Percentiles rank a stretch among this genome's conserved stretches.
Conservation (phyloP, 1,284 basidiomycete species). For the Ustilago crameri region DNA sequence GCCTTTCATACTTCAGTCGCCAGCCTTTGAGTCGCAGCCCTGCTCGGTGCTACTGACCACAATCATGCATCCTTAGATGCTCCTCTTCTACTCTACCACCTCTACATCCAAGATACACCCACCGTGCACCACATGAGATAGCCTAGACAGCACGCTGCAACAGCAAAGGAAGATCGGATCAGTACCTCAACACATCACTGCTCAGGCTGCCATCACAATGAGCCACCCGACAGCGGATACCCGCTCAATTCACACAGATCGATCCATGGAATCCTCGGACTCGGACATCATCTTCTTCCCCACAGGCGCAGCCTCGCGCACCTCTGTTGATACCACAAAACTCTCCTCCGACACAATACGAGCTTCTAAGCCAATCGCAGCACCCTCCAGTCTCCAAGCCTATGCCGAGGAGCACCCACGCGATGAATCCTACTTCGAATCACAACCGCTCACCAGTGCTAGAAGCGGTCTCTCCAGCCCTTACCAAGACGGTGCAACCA, state of each 20-base stretch:
- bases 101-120: too few relatives aligned
- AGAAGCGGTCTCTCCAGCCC: conserved; percentile 17
- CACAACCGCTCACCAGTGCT: conserved; percentile 20
- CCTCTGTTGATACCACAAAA: conserved; percentile 26
- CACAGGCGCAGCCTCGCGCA: conserved; percentile 35
- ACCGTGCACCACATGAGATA: too few relatives aligned
- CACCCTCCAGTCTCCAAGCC: conserved; percentile 9
- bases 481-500: conserved; percentile 17
- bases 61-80: too few relatives aligned
- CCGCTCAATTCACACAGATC: conserved; percentile 25
- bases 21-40: too few relatives aligned
- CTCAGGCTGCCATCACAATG: conserved; percentile 12
- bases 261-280: conserved; percentile 26
- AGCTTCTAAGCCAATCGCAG: conserved; percentile 1
- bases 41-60: too few relatives aligned
- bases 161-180: too few relatives aligned
- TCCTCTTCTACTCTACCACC: too few relatives aligned
- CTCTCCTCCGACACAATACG: conserved; percentile 43
- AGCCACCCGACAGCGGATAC: conserved; percentile 17
- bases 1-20: too few relatives aligned
- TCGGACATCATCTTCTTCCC: conserved; percentile 47
- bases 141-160: too few relatives aligned
- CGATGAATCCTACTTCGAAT: conserved; percentile 20
- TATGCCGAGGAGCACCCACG: conserved; percentile 1
- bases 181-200: background rate